Evolutionary conservation across 169 alveolate genomes (phyloP).

Genomic region (Plasmodium reichenowi): DNA sequence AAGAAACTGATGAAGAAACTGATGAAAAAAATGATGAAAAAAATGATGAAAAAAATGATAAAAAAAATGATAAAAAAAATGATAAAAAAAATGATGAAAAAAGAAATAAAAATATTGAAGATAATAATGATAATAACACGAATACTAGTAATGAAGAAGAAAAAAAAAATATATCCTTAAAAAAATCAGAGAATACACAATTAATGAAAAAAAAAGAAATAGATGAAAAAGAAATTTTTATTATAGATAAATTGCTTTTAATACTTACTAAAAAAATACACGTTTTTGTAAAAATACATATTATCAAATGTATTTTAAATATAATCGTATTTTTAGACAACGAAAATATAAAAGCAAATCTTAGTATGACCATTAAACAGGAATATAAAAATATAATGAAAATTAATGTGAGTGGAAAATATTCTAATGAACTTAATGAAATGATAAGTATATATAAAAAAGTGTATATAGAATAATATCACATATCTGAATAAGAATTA

Average conservation of each 20-base stretch:
- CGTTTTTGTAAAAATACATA: constrained; percentile 28
- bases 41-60: not conserved
- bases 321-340: constrained; percentile 34
- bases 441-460: constrained; percentile 22
- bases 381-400: constrained; percentile 24
- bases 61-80: not conserved
- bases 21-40: not conserved
- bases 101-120: not conserved
- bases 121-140: not conserved
- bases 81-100: not conserved
- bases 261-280: constrained; percentile 29
- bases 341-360: constrained; percentile 6
- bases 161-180: not conserved
- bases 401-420: constrained; percentile 5
- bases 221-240: constrained; percentile 27
- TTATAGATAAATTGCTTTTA: constrained; percentile 52
- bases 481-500: not conserved
- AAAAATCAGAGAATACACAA: not conserved
- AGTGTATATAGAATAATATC: constrained; percentile 19
- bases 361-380: constrained; percentile 7
- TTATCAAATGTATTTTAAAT: constrained; percentile 37
- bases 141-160: not conserved
- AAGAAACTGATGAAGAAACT: not conserved
- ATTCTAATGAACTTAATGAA: constrained; percentile 21
- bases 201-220: constrained; percentile 1